phyloP scores from a whole-genome alignment of 2,329 filamentous ascomycete genomes.

The Penicillium nordicum region DNA sequence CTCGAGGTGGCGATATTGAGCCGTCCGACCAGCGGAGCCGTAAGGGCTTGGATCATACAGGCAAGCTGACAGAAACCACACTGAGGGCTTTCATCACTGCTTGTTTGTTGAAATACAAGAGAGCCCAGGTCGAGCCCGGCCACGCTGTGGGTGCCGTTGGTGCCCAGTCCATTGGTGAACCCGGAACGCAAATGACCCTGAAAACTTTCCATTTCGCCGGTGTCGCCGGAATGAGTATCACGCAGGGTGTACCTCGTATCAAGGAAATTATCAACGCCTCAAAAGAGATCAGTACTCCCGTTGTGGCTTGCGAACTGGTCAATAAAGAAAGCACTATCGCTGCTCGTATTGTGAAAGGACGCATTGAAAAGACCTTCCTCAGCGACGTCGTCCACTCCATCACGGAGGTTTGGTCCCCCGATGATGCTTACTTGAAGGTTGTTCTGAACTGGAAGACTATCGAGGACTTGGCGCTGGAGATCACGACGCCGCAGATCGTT shows the following conservation, averaged over 20 bases:
- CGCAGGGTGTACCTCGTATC: constrained; percentile 97
- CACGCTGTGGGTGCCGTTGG: constrained; percentile 95
- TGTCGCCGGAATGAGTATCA: constrained; percentile 99
- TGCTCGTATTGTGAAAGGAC: constrained; percentile 85
- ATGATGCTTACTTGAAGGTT: constrained; percentile 72
- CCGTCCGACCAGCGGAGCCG: constrained; percentile 29
- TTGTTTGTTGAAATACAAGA: constrained; percentile 86
- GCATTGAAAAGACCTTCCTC: constrained; percentile 92
- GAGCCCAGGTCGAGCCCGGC: constrained; percentile 86
- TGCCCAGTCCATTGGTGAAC: constrained; percentile 96
- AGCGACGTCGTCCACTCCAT: constrained; percentile 76
- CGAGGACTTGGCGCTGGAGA: constrained; percentile 74
- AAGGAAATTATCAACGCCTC: constrained; percentile 99
- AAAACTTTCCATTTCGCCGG: constrained; percentile 99
- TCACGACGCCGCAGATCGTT: constrained; percentile 69
- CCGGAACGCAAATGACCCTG: constrained; percentile 97
- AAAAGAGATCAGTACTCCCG: constrained; percentile 86
- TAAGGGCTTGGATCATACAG: constrained; percentile 62
- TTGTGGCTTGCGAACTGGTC: constrained; percentile 81
- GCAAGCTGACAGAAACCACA: constrained; percentile 75
- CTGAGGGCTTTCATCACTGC: constrained; percentile 72
- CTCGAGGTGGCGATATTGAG: constrained; percentile 32
- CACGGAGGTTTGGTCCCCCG: constrained; percentile 82
- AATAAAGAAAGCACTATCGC: constrained; percentile 72
- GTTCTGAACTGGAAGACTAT: constrained; percentile 78